Conservation (phyloP, 2,329 filamentous ascomycete species). For the Pseudogymnoascus sp. region DNA sequence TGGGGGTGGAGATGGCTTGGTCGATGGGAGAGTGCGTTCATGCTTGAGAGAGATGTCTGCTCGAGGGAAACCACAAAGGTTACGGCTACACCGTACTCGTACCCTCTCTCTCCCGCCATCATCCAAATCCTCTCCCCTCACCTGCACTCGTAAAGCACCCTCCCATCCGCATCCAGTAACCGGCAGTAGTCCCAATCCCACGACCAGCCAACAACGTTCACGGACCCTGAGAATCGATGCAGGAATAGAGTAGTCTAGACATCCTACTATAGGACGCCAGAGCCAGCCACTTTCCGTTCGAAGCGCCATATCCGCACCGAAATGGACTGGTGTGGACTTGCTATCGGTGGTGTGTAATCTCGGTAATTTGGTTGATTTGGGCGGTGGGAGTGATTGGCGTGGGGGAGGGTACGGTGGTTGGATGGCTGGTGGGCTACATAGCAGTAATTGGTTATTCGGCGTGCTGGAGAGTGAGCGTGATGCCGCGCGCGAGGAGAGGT, state of each 20-base stretch:
- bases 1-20: too few species aligned
- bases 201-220: not conserved
- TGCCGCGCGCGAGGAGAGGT: not conserved
- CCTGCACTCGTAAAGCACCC: too few species aligned
- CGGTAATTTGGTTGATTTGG: not conserved
- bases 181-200: not conserved
- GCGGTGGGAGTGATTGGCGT: not conserved
- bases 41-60: too few species aligned
- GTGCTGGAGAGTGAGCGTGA: not conserved
- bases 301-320: not conserved
- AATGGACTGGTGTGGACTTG: not conserved
- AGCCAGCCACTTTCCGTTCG: too few species aligned
- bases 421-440: not conserved
- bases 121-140: too few species aligned
- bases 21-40: too few species aligned
- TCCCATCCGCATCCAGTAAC: not conserved
- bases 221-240: too few species aligned
- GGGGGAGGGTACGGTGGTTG: not conserved
- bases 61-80: too few species aligned
- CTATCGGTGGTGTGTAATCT: too few species aligned
- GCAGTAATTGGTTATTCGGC: not conserved
- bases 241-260: not conserved
- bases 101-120: too few species aligned
- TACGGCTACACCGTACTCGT: too few species aligned
- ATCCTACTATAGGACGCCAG: too few species aligned